These are phyloP conservation scores for Pleurotus giganteus DNA, from an alignment of 768 basidiomycete genomes.

Conservation along the genomic window DNA sequence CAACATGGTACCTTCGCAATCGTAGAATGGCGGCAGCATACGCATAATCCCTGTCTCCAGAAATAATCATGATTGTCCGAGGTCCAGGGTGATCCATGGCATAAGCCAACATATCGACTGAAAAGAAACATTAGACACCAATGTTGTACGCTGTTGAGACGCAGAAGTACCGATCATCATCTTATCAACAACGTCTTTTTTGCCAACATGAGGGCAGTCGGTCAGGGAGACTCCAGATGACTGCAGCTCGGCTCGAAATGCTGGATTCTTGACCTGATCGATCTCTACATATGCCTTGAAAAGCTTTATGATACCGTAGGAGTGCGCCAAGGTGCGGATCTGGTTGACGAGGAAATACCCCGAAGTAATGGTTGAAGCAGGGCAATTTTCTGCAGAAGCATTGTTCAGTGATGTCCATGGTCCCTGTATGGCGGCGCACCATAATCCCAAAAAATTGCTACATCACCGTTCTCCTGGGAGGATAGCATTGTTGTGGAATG, in stretches of 20 bases:
- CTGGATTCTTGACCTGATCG: slow-evolving; percentile 29
- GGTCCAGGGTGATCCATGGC: slow-evolving; percentile 44
- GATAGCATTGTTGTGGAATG: slow-evolving; percentile 4
- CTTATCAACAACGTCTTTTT: slow-evolving; percentile 43
- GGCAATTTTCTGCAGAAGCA: slow-evolving; percentile 32
- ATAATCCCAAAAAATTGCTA: slow-evolving; percentile 44
- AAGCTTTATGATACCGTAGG: slow-evolving; percentile 43
- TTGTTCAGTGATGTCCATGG: slow-evolving; percentile 26
- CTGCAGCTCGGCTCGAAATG: slow-evolving; percentile 41
- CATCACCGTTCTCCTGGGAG: slow-evolving; percentile 13
- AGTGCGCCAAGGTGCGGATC: slow-evolving; percentile 41
- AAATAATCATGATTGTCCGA: slow-evolving; percentile 44
- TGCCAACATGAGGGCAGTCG: slow-evolving; percentile 35
- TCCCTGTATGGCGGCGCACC: slow-evolving; percentile 25
- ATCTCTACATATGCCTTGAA: slow-evolving; percentile 57
- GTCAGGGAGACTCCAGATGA: slow-evolving; percentile 44
- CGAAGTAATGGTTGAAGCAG: slow-evolving; percentile 31
- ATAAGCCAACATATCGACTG: slow-evolving; percentile 27
- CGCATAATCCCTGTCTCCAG: slow-evolving; percentile 42
- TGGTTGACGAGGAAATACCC: slow-evolving; percentile 41
- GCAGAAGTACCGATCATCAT: slow-evolving; percentile 44
- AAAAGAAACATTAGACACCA: background rate
- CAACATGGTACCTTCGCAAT: slow-evolving; percentile 33
- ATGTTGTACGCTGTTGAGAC: slow-evolving; percentile 4
- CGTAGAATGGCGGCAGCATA: slow-evolving; percentile 42